Evolutionary conservation across 345 rosid species (phyloP).

Genomic region (Pelargonium nanum): DNA sequence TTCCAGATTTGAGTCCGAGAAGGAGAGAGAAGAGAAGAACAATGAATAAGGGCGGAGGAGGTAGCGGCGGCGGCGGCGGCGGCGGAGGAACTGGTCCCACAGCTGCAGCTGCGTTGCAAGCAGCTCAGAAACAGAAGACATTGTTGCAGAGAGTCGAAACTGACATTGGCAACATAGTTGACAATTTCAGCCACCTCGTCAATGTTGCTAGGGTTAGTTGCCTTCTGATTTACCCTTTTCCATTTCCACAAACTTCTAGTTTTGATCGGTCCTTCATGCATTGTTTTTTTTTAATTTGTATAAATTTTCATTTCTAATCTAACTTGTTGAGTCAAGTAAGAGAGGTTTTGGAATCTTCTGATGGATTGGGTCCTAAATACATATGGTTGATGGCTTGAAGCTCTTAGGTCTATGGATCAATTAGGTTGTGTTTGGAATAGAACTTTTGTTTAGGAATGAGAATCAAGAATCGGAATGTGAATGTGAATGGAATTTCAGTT

Average conservation of each 20-base stretch:
- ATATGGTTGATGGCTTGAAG: not conserved
- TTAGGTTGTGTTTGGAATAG: too few species aligned
- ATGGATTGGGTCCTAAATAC: not conserved
- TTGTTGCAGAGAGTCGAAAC: slow-evolving; percentile 75
- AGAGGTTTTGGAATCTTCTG: not conserved
- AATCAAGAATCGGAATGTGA: too few species aligned
- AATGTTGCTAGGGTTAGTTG: slow-evolving; percentile 55
- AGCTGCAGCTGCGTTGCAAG: slow-evolving; percentile 67
- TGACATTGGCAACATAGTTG: slow-evolving; percentile 68
- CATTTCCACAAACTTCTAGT: not conserved
- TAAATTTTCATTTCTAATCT: too few species aligned
- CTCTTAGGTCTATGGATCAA: too few species aligned
- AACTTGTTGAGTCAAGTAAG: too few species aligned
- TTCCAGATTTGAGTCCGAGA: too few species aligned
- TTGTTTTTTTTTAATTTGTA: too few species aligned
- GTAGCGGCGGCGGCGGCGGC: slow-evolving; percentile 18
- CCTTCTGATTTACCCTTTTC: not conserved
- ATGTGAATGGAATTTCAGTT: too few species aligned
- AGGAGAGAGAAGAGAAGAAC: too few species aligned
- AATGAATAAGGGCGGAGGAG: not conserved
- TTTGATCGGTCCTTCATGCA: too few species aligned
- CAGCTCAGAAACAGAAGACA: slow-evolving; percentile 80
- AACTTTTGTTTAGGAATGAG: too few species aligned
- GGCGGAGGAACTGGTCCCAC: slow-evolving; percentile 59
- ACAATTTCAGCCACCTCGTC: slow-evolving; percentile 79